Base-by-base conservation (phyloP, 768 basidiomycete genomes). In the Symmetrospora coprosmae region DNA sequence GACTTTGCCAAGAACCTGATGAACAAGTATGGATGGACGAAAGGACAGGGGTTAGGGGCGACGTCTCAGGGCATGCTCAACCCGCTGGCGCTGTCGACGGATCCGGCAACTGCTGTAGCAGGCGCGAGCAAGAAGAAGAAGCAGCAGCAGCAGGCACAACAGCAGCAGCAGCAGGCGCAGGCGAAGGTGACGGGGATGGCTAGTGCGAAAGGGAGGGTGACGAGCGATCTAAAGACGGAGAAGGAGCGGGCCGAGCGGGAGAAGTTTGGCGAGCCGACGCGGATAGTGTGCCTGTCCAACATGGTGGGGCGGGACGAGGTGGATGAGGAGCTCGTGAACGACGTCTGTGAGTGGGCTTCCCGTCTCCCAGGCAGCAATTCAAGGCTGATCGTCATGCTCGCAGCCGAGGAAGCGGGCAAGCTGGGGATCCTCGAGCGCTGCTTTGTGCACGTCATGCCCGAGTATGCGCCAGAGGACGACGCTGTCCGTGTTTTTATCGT, bases 1-100 rank as follows among this genome's bases (percentile, higher is more conserved):
- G 64, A 64, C 34, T 88, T 91, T 66, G 87, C 87, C 31, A 82
- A 83, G 13, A 82, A 86, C 33, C 70, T 92, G 66, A 92, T 94
- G 89, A 86, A 86, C 2, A 94, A 90, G 74, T 91, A 86, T 86
- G 91, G 91, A 0, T 88, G 94, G 71, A 85, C 86, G 70, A 87
- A 87, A 71, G 92, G 92, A 1, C 83, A 89, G 73, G 91, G 91
- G 9, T 78, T 96, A 1, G 92, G 92, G 33, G 83, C 79, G 0
- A 82, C 87, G 59, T 85, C 82, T 3, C 78, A 79, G 2, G 90
- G 90, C 2, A 91, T 94, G 39, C 80, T 91, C 48, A 87, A 91
- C 63, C 55, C 55, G 16, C 55, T 58, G 11, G 87, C 90, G 8
- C 78, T 96, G 9, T 79, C 82, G 0, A 84, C 91, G 21, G 86